phyloP scores from a whole-genome alignment of 2,329 filamentous ascomycete genomes.

The Paramyrothecium roridum region DNA sequence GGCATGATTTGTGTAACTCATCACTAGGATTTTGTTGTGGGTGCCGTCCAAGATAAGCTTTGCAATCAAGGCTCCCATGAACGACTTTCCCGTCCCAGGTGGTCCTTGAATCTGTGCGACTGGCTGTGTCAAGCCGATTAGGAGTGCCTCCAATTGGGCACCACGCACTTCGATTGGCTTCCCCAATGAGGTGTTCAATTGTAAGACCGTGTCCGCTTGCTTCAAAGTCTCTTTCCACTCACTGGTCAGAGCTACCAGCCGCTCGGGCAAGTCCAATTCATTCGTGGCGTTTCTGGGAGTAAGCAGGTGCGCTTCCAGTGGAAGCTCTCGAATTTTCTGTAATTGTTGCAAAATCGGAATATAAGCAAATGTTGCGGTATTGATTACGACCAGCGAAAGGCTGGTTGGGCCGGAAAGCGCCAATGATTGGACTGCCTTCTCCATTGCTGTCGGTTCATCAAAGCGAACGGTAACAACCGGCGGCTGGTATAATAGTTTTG shows the following conservation, averaged over 20 bases:
- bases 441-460: slow-evolving; percentile 37
- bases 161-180: slow-evolving; percentile 18
- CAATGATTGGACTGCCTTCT: slow-evolving; percentile 43
- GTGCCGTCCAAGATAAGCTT: slow-evolving; percentile 52
- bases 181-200: slow-evolving; percentile 9
- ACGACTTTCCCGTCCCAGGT: slow-evolving; percentile 75
- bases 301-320: slow-evolving; percentile 52
- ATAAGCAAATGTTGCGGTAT: slow-evolving; percentile 66
- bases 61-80: slow-evolving; percentile 63
- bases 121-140: slow-evolving; percentile 46
- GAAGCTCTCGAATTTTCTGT: slow-evolving; percentile 51
- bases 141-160: slow-evolving; percentile 55
- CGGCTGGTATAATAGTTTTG: slow-evolving; percentile 32
- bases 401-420: slow-evolving; percentile 13
- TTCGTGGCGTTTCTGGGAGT: slow-evolving; percentile 9
- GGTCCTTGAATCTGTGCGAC: slow-evolving; percentile 69
- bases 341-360: slow-evolving; percentile 63
- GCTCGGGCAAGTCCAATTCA: slow-evolving; percentile 5
- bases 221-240: too few relatives aligned
- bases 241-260: slow-evolving; percentile 3
- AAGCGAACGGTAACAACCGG: slow-evolving; percentile 36
- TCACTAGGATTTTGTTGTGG: slow-evolving; percentile 52
- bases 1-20: slow-evolving; percentile 68
- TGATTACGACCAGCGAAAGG: slow-evolving; percentile 53
- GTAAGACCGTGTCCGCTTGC: background rate